Base-by-base conservation (phyloP, 192 early-diverging fungal genomes). In the Haplosporangium gracile region DNA sequence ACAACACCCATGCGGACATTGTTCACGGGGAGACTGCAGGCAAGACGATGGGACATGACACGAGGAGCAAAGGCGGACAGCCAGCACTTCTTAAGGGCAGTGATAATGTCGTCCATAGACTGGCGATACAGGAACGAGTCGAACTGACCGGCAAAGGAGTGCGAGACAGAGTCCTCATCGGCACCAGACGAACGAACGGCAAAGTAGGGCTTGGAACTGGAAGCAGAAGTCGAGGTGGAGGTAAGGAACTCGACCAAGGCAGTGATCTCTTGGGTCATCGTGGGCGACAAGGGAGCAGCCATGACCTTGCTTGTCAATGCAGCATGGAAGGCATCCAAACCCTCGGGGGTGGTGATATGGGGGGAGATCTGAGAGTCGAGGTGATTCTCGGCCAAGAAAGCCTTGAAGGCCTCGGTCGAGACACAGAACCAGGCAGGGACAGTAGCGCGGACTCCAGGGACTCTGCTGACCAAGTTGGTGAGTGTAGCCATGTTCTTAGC, bases 131-230 rank as follows among this genome's bases (percentile, higher is more conserved):
- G 71, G 80, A 88, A 91, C 16, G 88, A 89, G n/a, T 91, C 90
- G 47, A 91, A 90, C 71, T 91, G 90, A n/a, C 90, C 90, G 22
- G 90, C 90, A 55, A 91, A 91, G 16, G 88, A 89, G 36, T 90
- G 90, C 7, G 87, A 88, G 16, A 90, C 90, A 5, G 91, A 80
- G 69, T 91, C 90, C 78, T 91, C 90, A 26, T 90, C 90, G 34
- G 90, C 91, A 38, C 90, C 90, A 32, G 83, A 88, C 2, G 90
- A 90, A 15, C 90, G 82, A 10, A 89, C 88, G 7, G 90, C 90
- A 79, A 86, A 85, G 49, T 80, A 85, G 8, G 83, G 83, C 63
- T 74, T 76, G 13, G 45, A 22, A 5, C 22, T 68, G 5, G 51
- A 38, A 8, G 70, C 68, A 4, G 78, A 80, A n/a, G 74, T 74